Conservation (phyloP, 768 basidiomycete genomes). For the Russula vinacea region DNA sequence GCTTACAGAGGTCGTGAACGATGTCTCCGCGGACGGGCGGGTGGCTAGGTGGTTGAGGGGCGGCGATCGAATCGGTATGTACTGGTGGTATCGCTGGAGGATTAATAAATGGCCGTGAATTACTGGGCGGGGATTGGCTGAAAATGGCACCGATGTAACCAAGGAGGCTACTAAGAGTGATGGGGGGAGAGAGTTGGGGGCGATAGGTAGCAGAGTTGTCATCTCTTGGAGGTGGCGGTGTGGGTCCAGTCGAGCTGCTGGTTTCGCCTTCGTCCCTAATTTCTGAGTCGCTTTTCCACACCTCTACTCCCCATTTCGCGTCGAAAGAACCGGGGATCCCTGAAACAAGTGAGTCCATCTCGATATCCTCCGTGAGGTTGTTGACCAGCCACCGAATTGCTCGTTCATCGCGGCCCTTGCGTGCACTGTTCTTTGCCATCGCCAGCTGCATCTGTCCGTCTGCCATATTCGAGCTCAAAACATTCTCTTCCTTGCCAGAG, state of each 20-base stretch:
- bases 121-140: neutral
- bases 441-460: constrained; percentile 24
- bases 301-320: constrained; percentile 9
- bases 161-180: neutral
- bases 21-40: neutral
- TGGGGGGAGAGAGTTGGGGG: neutral
- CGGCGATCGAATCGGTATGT: neutral
- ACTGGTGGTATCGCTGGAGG: neutral
- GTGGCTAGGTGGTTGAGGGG: neutral
- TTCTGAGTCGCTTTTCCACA: constrained; percentile 5
- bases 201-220: too few species aligned
- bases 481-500: neutral
- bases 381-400: constrained; percentile 22
- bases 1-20: constrained; percentile 12
- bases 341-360: constrained; percentile 22
- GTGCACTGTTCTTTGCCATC: constrained; percentile 15
- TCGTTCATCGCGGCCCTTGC: constrained; percentile 19
- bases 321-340: constrained; percentile 24
- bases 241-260: neutral
- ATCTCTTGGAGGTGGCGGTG: neutral
- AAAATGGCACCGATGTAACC: neutral
- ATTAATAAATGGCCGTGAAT: neutral
- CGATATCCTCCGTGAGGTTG: constrained; percentile 13
- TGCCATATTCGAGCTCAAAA: constrained; percentile 21
- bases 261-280: neutral